A percentile compares a stretch with the other conserved stretches of the same genome.
phyloP scores from a whole-genome alignment of 179 eudicot genomes.

The Actinidia arguta region DNA sequence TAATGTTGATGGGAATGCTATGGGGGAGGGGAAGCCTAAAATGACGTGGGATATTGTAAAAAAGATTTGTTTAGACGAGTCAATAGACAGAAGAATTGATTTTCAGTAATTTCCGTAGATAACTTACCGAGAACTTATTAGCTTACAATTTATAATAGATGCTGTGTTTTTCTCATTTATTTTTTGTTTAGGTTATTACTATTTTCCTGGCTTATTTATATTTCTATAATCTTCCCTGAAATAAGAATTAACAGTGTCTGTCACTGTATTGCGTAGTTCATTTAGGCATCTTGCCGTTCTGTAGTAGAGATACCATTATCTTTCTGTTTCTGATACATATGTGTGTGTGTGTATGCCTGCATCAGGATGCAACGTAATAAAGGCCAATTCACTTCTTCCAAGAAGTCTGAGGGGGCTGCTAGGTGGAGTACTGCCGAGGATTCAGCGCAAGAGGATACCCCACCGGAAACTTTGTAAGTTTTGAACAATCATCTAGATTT shows the following conservation, averaged over 20 bases:
- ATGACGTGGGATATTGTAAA: too few relatives aligned
- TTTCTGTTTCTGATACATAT: constrained; percentile 13
- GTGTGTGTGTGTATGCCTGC: constrained; percentile 13
- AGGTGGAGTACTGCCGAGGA: constrained; percentile 30
- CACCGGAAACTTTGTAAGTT: constrained; percentile 36
- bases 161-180: constrained; percentile 1
- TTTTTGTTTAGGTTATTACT: neutral
- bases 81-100: neutral
- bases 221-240: neutral
- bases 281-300: neutral
- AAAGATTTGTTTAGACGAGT: neutral
- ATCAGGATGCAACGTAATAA: constrained; percentile 68
- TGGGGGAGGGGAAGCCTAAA: too few relatives aligned
- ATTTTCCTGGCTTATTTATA: neutral
- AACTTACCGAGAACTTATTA: neutral
- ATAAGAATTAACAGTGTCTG: neutral
- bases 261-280: neutral
- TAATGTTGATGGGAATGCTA: too few relatives aligned
- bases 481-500: neutral
- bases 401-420: constrained; percentile 39
- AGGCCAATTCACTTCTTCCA: constrained; percentile 74
- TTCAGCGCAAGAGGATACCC: constrained; percentile 34
- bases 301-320: neutral
- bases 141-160: neutral
- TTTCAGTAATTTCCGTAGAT: neutral